Conservation (phyloP, 305 asterid genomes). For the Plantago coronopus region DNA sequence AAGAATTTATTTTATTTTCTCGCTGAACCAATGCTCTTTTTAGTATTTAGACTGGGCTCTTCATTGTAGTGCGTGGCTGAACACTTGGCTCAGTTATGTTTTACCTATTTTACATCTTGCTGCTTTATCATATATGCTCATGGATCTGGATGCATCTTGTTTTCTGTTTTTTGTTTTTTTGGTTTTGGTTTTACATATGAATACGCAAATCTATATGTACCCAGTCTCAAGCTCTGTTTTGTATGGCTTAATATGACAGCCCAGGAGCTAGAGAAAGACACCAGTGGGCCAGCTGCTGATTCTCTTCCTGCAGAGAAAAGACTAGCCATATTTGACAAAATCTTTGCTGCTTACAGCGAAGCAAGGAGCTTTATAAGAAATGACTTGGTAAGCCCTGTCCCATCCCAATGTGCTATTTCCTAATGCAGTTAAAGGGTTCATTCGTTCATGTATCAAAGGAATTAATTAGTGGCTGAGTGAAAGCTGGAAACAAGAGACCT, state of each 20-base stretch:
- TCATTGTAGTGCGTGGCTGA: background rate
- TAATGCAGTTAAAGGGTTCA: background rate
- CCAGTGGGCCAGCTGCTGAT: constrained; percentile 71
- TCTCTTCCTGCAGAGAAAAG: constrained; percentile 72
- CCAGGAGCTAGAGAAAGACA: constrained; percentile 90
- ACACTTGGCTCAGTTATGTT: background rate
- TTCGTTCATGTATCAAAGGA: background rate
- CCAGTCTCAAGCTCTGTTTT: constrained; percentile 27
- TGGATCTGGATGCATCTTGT: constrained; percentile 1
- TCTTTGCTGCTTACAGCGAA: constrained; percentile 85
- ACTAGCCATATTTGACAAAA: constrained; percentile 71
- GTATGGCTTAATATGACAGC: constrained; percentile 49
- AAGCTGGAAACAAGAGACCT: too few relatives aligned
- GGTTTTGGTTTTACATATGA: constrained; percentile 15
- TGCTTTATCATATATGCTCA: background rate
- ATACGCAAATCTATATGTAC: constrained; percentile 16
- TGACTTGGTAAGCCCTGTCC: constrained; percentile 60
- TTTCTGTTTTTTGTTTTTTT: background rate
- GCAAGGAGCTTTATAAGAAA: constrained; percentile 79
- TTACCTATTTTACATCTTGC: constrained; percentile 2
- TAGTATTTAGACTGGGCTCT: background rate
- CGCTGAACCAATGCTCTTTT: background rate
- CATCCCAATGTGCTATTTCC: background rate
- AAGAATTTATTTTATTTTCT: background rate
- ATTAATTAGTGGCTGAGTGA: constrained; percentile 3